Evolutionary conservation across 805 yeast genomes (phyloP).

Genomic region (Candida incommunis): DNA sequence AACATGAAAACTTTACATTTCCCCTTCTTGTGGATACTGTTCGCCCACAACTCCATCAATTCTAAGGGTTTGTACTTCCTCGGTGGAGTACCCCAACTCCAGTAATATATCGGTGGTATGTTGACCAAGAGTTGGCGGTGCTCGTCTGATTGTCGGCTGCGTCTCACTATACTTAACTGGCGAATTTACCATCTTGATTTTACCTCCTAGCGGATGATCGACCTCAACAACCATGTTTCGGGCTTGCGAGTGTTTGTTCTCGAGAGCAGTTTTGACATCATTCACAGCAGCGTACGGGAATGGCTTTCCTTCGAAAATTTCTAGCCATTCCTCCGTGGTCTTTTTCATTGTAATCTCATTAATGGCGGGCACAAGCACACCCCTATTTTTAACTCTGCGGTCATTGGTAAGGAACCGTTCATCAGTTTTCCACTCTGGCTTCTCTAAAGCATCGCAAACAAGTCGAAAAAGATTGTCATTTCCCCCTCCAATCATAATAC

Average conservation of each 20-base stretch:
- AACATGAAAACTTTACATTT: too few relatives aligned
- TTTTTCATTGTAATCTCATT: slow-evolving; percentile 15
- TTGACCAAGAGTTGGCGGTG: slow-evolving; percentile 28
- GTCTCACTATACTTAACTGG: slow-evolving; percentile 27
- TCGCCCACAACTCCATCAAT: slow-evolving; percentile 13
- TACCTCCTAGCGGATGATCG: slow-evolving; percentile 24
- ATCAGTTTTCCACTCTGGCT: slow-evolving; percentile 25
- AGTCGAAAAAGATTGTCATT: slow-evolving; percentile 24
- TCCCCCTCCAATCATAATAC: slow-evolving; percentile 29
- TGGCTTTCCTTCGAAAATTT: slow-evolving; percentile 18
- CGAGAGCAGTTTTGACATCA: slow-evolving; percentile 23
- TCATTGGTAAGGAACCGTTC: slow-evolving; percentile 22
- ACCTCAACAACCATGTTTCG: slow-evolving; percentile 23
- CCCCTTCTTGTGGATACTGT: not conserved
- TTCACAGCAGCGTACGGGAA: slow-evolving; percentile 29
- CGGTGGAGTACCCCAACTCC: slow-evolving; percentile 12
- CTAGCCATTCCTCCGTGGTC: slow-evolving; percentile 24
- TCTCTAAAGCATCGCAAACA: slow-evolving; percentile 20
- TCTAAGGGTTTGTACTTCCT: slow-evolving; percentile 14
- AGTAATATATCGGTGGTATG: slow-evolving; percentile 23
- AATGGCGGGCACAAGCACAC: slow-evolving; percentile 20
- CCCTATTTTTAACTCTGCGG: slow-evolving; percentile 22
- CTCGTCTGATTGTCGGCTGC: slow-evolving; percentile 19
- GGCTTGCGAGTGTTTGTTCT: slow-evolving; percentile 23
- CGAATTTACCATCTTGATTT: slow-evolving; percentile 22